These are phyloP conservation scores for Trypanosoma vivax DNA, from an alignment of 208 protist species.

Conservation along the genomic window DNA sequence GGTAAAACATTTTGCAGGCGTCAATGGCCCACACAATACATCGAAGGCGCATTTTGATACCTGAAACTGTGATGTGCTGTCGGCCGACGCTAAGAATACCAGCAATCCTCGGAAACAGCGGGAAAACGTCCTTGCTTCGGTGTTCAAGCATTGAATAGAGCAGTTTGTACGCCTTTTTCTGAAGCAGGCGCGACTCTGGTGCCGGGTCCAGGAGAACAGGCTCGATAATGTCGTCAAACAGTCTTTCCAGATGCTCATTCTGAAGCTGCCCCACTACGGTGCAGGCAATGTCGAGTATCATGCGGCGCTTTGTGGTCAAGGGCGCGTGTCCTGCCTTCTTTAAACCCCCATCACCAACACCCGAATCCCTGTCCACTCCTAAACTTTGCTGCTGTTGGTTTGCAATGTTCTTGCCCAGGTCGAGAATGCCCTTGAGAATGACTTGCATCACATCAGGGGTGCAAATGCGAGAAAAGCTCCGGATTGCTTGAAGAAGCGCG, in stretches of 20 bases:
- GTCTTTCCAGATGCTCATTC: conserved; percentile 39
- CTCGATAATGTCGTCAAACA: conserved; percentile 78
- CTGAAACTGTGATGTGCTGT: conserved; percentile 74
- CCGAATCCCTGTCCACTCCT: conserved; percentile 12
- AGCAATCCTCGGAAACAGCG: conserved; percentile 57
- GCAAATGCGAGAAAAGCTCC: conserved; percentile 81
- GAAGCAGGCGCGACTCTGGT: conserved; percentile 68
- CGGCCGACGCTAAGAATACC: conserved; percentile 68
- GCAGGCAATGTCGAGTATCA: conserved; percentile 82
- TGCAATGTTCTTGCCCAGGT: conserved; percentile 61
- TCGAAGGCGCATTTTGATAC: conserved; percentile 82
- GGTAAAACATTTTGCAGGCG: conserved; percentile 84
- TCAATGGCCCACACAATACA: conserved; percentile 83
- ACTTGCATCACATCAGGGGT: conserved; percentile 70
- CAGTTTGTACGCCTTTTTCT: conserved; percentile 90
- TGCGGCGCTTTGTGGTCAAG: conserved; percentile 66
- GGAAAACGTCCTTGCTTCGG: conserved; percentile 70
- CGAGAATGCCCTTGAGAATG: conserved; percentile 76
- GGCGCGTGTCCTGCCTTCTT: conserved; percentile 35
- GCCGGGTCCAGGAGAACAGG: conserved; percentile 72
- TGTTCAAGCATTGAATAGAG: conserved; percentile 81
- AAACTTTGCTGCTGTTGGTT: conserved; percentile 8
- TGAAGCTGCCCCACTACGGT: conserved; percentile 68
- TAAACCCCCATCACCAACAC: neutral
- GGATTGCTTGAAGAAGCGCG: conserved; percentile 72